Evolutionary conservation across 2,329 filamentous ascomycete species (phyloP).

Genomic region (Aspergillus cejpii): DNA sequence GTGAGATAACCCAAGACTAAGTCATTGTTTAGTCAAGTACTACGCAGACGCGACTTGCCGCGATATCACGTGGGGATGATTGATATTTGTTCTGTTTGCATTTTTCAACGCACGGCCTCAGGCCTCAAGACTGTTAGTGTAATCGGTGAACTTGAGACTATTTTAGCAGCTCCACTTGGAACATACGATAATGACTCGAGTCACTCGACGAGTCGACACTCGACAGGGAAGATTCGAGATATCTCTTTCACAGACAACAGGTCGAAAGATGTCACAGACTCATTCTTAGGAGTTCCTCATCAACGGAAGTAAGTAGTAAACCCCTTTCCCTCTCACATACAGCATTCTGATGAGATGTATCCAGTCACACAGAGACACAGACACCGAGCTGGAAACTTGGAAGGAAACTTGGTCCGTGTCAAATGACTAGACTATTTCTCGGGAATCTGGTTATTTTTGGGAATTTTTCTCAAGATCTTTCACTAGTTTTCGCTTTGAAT

Average conservation of each 20-base stretch:
- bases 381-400: background rate
- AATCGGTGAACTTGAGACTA: too few relatives aligned
- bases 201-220: too few relatives aligned
- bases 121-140: background rate
- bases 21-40: background rate
- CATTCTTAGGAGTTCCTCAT: too few relatives aligned
- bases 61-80: slow-evolving; percentile 13
- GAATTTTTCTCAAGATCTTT: background rate
- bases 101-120: background rate
- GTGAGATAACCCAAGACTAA: background rate
- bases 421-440: background rate
- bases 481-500: background rate
- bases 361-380: too few relatives aligned
- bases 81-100: slow-evolving; percentile 5
- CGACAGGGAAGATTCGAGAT: background rate
- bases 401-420: background rate
- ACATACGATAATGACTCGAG: background rate
- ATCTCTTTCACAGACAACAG: background rate
- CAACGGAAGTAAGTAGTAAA: too few relatives aligned
- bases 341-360: too few relatives aligned
- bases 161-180: background rate
- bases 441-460: background rate
- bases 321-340: background rate
- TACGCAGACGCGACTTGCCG: slow-evolving; percentile 15
- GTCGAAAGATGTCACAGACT: too few relatives aligned